Evolutionary conservation across 2,329 filamentous ascomycete species (phyloP).

Genomic region (Zymoseptoria pseudotritici): DNA sequence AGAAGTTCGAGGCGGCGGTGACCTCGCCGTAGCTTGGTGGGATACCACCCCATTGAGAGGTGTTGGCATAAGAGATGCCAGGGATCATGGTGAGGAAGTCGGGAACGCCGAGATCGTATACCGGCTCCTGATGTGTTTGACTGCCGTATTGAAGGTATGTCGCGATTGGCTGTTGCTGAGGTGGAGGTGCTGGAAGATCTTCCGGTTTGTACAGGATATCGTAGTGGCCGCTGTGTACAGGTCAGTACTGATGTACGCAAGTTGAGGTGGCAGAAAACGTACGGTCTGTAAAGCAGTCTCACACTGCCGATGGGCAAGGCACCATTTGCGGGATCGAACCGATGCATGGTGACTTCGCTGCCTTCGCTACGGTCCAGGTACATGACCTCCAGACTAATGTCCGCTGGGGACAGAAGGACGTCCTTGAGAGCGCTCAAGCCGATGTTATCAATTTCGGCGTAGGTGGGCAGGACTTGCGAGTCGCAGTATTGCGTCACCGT

Average conservation of each 20-base stretch:
- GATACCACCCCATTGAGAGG: constrained; percentile 12
- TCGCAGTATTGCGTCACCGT: constrained; percentile 62
- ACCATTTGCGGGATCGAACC: constrained; percentile 46
- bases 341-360: constrained; percentile 64
- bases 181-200: constrained; percentile 34
- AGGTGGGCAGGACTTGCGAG: constrained; percentile 63
- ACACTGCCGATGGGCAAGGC: constrained; percentile 52
- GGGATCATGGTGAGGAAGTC: constrained; percentile 40
- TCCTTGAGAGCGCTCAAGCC: constrained; percentile 71
- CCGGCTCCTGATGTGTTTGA: constrained; percentile 21
- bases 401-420: constrained; percentile 69
- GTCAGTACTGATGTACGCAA: constrained; percentile 14
- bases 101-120: constrained; percentile 23
- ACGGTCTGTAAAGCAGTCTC: constrained; percentile 61
- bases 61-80: constrained; percentile 36
- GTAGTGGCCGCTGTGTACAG: constrained; percentile 65
- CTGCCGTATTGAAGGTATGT: constrained; percentile 30
- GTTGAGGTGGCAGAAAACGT: constrained; percentile 26
- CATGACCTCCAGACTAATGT: constrained; percentile 75
- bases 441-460: constrained; percentile 85
- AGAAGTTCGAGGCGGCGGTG: constrained; percentile 14
- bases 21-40: constrained; percentile 13
- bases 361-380: constrained; percentile 85
- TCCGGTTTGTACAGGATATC: constrained; percentile 78
- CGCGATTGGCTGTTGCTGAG: constrained; percentile 24